These are phyloP conservation scores for Glycine latifolia DNA, from an alignment of 306 rosid genomes.

Conservation along the genomic window DNA sequence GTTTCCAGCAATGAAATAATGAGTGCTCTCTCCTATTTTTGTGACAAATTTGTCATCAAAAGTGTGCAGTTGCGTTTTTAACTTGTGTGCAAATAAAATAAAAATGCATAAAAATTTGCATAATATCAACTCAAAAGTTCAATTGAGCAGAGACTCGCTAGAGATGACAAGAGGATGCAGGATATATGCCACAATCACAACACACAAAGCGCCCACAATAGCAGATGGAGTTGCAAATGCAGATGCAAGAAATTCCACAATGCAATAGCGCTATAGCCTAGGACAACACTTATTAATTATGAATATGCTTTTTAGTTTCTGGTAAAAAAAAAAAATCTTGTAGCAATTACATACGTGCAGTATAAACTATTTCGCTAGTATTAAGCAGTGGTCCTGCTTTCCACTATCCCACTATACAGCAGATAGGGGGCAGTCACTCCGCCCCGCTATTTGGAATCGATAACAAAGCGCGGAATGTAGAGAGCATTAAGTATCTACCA, in stretches of 20 bases:
- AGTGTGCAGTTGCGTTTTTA: not conserved
- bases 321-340: not conserved
- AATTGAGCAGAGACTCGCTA: not conserved
- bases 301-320: not conserved
- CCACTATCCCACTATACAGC: not conserved
- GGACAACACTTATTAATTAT: not conserved
- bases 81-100: not conserved
- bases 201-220: not conserved
- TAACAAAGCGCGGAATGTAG: not conserved
- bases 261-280: not conserved
- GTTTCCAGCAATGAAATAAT: conserved; percentile 74
- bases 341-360: not conserved
- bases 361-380: not conserved
- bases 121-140: not conserved
- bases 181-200: not conserved
- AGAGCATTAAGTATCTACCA: not conserved
- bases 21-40: not conserved
- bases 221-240: not conserved
- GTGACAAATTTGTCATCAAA: not conserved
- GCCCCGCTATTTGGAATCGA: not conserved
- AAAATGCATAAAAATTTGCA: not conserved
- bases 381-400: not conserved
- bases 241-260: not conserved
- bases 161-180: not conserved
- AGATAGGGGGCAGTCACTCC: not conserved